Evolutionary conservation across 768 basidiomycete species (phyloP), one percentile per base, ranked within the genome.

Genomic region (Russula abietina): DNA sequence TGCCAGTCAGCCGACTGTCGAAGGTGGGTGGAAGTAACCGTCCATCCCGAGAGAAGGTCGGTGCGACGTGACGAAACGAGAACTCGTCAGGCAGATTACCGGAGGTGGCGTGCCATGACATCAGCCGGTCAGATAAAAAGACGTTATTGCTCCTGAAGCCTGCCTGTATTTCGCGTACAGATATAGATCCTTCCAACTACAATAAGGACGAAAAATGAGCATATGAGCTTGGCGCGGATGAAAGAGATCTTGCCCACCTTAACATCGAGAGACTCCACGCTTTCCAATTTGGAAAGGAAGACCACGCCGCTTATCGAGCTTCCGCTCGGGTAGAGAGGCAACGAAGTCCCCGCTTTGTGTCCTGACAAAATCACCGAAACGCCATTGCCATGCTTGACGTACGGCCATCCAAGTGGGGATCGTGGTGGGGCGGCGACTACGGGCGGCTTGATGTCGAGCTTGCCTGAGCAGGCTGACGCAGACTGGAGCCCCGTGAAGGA

Each of bases 1-100:
- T 60, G 6, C 53, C 57, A 26, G 48, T 55, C 50, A 63, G 26
- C 3, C 65, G 57, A 22, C 57, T 62, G 26, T 64, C 65, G 58
- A 59, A 64, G 39, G 58, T 54, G 6, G 65, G 54, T 0, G 65
- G 65, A 9, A 66, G 62, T 11, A 66, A 32, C 19, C 50, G 56
- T 28, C 56, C 46, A 2, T 57, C 22, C 24, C 12, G 16, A 19
- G 36, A 38, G 1, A 22, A 30, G 10, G 50, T 32, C 6, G 62
- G 65, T n/a, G 64, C 10, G 28, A 41, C 4, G 6, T 43, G 45
- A 30, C 58, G 62, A 51, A 66, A 63, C 10, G 54, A 49, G 41
- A 64, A 32, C 16, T 64, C 59, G 55, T 52, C 55, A 12, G 62
- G 65, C 9, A 48, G 41, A 30, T 4, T 1, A 22, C 58, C 4